Base-by-base conservation (phyloP, 2,329 filamentous ascomycete species). In the Grosmannia huntii region DNA sequence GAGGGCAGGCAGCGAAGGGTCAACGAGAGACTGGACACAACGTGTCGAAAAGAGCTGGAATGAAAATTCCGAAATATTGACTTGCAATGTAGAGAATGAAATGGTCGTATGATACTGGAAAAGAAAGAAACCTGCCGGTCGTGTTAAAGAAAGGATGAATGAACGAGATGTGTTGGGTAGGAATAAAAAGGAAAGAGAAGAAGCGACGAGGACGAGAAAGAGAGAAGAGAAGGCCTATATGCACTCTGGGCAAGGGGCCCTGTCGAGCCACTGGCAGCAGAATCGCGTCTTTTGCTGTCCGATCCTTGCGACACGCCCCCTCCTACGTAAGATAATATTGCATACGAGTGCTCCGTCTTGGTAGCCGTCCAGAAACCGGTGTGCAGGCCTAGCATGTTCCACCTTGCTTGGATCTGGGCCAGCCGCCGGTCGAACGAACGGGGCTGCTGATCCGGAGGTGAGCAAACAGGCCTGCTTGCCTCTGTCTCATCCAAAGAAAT, bases 31-130 rank as follows among this genome's bases (percentile, higher is more conserved):
- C 14, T 25, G 36, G 41, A 44, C 52, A 54, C 36, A 27, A 27
- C 21, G 25, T 25, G 33, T 41, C 12, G 6, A n/a, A 48, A 55
- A 61, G 65, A 62, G 64, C 63, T 64, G 63, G 19, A 55, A 51
- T n/a, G 28, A 44, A 55, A 16, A 25, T 51, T 50, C 27, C 33
- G 25, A 23, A 28, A 41, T 16, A 44, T 27, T 51, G 53, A 28
- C 44, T 28, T 12, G 36, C 41, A 52, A 52, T n/a, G 28, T 27
- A 52, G 53, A 55, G 53, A 52, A 48, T 11, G 44, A 55, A 27
- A 48, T 21, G 51, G 16, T 3, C 19, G 57, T 21, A 44, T 51
- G 11, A 41, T 50, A 28, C 23, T 5, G 19, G 23, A 50, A 50
- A 50, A 19, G 23, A 50, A 50, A 16, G 44, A 44, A 44, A 33